These are phyloP conservation scores for Pseudomicrostroma phylloplanum DNA, from an alignment of 1,284 basidiomycete genomes.

Conservation along the genomic window DNA sequence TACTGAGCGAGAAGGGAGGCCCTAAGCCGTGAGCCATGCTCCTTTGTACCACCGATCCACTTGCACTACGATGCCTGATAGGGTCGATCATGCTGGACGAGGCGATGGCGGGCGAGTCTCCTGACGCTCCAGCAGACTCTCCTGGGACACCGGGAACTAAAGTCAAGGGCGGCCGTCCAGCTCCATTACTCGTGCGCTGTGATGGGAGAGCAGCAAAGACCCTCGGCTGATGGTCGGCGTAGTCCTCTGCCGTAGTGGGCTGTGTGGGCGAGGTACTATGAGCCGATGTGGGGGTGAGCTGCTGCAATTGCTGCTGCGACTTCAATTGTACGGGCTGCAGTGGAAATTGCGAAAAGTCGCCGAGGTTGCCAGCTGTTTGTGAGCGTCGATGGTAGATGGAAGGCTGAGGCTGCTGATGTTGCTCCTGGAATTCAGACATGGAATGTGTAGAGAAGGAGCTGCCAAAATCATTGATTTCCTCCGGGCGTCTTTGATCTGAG, in stretches of 20 bases:
- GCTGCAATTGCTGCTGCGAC: constrained; percentile 5
- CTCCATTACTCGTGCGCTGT: not conserved
- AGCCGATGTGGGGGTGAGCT: not conserved
- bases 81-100: not conserved
- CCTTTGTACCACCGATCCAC: too few relatives aligned
- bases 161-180: not conserved
- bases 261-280: not conserved
- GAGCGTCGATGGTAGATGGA: too few relatives aligned
- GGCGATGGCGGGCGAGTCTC: not conserved
- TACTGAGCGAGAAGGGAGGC: too few relatives aligned
- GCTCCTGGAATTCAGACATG: too few relatives aligned
- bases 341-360: too few relatives aligned
- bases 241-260: not conserved
- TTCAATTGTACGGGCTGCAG: not conserved
- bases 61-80: not conserved
- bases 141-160: not conserved
- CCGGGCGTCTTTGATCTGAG: too few relatives aligned
- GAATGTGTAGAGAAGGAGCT: too few relatives aligned
- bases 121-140: not conserved
- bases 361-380: too few relatives aligned
- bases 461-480: too few relatives aligned
- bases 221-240: not conserved
- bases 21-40: too few relatives aligned
- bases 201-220: constrained; percentile 2
- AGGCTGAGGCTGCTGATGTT: too few relatives aligned